Evolutionary conservation across 768 basidiomycete species (phyloP), one percentile per base, ranked within the genome.

Genomic region (Omphalotus guepiniiformis): DNA sequence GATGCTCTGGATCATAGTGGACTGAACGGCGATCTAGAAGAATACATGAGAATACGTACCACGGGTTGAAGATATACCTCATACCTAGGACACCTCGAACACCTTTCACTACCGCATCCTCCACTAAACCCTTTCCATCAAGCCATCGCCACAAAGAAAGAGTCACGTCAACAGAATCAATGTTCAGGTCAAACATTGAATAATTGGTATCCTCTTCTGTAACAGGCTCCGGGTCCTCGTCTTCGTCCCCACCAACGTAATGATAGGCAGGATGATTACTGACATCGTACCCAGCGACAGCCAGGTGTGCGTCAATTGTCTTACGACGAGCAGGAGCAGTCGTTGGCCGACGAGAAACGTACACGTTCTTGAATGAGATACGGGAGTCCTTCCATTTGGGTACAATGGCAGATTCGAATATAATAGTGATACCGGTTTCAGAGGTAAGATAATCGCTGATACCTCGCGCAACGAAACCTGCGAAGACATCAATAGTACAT

Each of bases 401-500:
- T 8, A 98, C 94, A 56, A 98, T 94, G 25, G 96, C 96, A 4
- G 90, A 93, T 65, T 99, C 96, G 63, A 97, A 97, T 44, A 95
- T 88, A 55, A 99, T 84, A 12, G 84, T 93, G 34, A 95, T 83
- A 2, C 96, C 96, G 0, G 94, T 96, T 62, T 93, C 88, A 1
- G 85, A 75, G 4, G 96, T 98, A 48, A 99, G 70, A 62, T 98
- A 94, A 63, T 93, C 85, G 53, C 93, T 95, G 39, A 98, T 85
- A 6, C 80, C 82, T 27, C 82, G 78, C 8, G 95, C 96, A 28
- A 98, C 76, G 57, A 84, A 88, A 58, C 85, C 92, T 89, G 62
- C 53, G 46, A 28, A 39, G 49, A 21, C 13, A 44, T 39, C 27
- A 27, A 39, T 35, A 48, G 48, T 35, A 25, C 46, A 38, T 41